phyloP scores from a whole-genome alignment of 1,284 basidiomycete species.

The Boletus subluridellus region DNA sequence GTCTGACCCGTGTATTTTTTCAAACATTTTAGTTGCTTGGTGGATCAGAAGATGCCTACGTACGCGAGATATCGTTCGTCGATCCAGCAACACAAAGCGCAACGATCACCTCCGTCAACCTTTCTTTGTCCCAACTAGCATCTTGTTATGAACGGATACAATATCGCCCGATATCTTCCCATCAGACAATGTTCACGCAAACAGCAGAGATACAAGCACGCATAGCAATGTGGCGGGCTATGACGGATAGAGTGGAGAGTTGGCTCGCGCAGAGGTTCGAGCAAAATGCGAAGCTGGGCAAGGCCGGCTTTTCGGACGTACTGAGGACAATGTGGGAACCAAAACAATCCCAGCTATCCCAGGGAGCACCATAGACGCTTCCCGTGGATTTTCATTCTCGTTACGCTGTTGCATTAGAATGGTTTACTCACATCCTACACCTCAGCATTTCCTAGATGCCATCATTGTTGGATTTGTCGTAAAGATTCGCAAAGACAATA shows the following conservation, averaged over 20 bases:
- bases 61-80: conserved; percentile 89
- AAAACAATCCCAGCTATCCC: conserved; percentile 39
- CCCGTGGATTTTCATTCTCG: neutral
- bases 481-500: conserved; percentile 26
- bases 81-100: conserved; percentile 77
- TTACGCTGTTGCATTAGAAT: conserved; percentile 3
- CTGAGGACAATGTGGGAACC: conserved; percentile 70
- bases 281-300: conserved; percentile 83
- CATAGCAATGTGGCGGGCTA: conserved; percentile 71
- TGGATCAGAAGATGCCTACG: conserved; percentile 88
- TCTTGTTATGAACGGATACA: conserved; percentile 87
- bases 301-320: conserved; percentile 84
- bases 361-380: conserved; percentile 19
- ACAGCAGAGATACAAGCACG: conserved; percentile 84
- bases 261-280: conserved; percentile 84
- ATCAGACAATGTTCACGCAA: conserved; percentile 68
- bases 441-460: conserved; percentile 22
- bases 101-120: conserved; percentile 85
- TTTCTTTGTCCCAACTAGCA: conserved; percentile 85
- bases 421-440: conserved; percentile 5
- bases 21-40: conserved; percentile 65
- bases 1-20: conserved; percentile 8
- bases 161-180: conserved; percentile 66
- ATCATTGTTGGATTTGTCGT: conserved; percentile 21
- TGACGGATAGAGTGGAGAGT: conserved; percentile 76